Evolutionary conservation across 2,329 filamentous ascomycete genomes (phyloP), one percentile per base, ranked within the genome.

Genomic region (Rasamsonia emersonii): DNA sequence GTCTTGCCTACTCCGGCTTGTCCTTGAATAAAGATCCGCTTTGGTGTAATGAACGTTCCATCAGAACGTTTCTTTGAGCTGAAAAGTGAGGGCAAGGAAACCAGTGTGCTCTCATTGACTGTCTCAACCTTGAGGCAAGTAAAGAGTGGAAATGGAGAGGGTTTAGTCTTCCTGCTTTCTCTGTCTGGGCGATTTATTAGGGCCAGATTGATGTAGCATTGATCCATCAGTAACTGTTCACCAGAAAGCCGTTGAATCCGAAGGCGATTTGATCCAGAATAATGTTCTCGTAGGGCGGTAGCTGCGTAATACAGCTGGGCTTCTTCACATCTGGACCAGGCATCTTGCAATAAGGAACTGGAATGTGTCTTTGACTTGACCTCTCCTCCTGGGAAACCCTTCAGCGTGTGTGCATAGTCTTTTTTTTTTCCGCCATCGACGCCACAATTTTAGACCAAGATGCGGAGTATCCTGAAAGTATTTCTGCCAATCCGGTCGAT

Each of bases 181-280:
- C 18, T 15, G 10, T 19, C 21, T 33, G 9, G n/a, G 27, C 50
- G 36, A 38, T 59, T 44, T 15, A 62, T 34, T n/a, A 62, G 47
- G 28, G 47, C 48, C 14, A 64, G 54, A 37, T 64, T 63, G 38
- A 63, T 62, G 28, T 62, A 63, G 39, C 56, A 62, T 21, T 53
- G 47, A 17, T 56, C 42, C 46, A 62, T 58, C 3, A 44, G 14
- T 17, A 62, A 37, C 8, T 4, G 4, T 0, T 53, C 44, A 18
- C 56, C 56, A 5, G 55, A 62, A 17, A 64, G 48, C 11, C 56
- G 48, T 40, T 56, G 35, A 24, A 62, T 58, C 20, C 40, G 33
- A 24, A 61, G 49, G 28, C 30, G 13, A 42, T 49, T 28, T 46
- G 15, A n/a, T n/a, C n/a, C 14, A 14, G 20, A 24, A 24, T 32